These are phyloP conservation scores for Telopea speciosissima DNA, from an alignment of 177 flowering plant species.

Conservation along the genomic window DNA sequence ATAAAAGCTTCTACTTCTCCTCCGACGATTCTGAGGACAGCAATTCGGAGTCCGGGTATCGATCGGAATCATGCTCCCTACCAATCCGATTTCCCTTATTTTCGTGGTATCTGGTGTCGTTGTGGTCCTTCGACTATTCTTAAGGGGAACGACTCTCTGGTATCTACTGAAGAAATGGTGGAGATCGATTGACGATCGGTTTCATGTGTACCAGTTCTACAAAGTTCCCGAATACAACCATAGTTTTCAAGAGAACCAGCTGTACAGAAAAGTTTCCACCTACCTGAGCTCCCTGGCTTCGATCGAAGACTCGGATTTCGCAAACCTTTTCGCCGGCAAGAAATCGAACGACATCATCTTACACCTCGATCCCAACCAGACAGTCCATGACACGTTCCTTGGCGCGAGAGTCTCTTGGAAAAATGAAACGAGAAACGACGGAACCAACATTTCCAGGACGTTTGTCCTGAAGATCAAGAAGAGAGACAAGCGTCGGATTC, in stretches of 20 bases:
- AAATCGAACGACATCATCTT: slow-evolving; percentile 49
- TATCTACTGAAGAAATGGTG: slow-evolving; percentile 21
- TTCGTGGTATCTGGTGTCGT: not conserved
- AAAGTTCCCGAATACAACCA: slow-evolving; percentile 52
- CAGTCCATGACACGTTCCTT: slow-evolving; percentile 48
- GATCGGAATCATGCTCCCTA: not conserved
- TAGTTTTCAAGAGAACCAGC: slow-evolving; percentile 46
- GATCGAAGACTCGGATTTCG: slow-evolving; percentile 54
- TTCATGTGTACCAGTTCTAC: slow-evolving; percentile 49
- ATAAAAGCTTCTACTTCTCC: not conserved
- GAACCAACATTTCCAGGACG: slow-evolving; percentile 10
- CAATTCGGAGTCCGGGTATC: not conserved
- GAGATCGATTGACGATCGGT: slow-evolving; percentile 30
- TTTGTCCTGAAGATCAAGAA: slow-evolving; percentile 56
- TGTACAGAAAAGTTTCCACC: slow-evolving; percentile 37
- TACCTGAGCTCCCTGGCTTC: slow-evolving; percentile 54
- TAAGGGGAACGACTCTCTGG: slow-evolving; percentile 17
- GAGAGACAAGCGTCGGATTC: slow-evolving; percentile 57
- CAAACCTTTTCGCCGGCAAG: slow-evolving; percentile 47
- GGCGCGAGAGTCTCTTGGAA: slow-evolving; percentile 53
- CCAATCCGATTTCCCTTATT: not conserved
- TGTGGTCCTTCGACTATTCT: not conserved
- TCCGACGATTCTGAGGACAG: not conserved
- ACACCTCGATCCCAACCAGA: slow-evolving; percentile 38
- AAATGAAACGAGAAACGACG: slow-evolving; percentile 16